Evolutionary conservation across 139 green algal species (phyloP).

Genomic region (Coelastrella sp.): DNA sequence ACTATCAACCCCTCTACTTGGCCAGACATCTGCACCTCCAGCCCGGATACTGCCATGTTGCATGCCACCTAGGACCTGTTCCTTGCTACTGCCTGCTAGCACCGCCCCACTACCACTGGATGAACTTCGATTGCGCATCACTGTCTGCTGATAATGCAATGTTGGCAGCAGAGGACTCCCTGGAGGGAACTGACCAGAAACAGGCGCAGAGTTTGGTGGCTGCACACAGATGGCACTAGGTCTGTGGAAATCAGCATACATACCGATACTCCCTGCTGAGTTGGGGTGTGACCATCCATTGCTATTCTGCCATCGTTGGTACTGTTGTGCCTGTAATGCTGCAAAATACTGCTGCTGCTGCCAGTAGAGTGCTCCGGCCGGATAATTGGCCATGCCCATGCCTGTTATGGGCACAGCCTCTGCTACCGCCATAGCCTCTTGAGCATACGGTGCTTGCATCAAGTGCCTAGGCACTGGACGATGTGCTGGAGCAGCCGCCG

Average conservation of each 20-base stretch:
- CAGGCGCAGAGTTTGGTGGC: constrained; percentile 16
- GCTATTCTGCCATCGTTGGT: neutral
- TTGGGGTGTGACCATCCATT: neutral
- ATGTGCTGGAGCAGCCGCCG: constrained; percentile 12
- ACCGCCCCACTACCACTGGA: neutral
- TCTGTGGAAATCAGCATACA: neutral
- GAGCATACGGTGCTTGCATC: too few relatives aligned
- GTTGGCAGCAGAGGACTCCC: constrained; percentile 44
- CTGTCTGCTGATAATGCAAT: constrained; percentile 47
- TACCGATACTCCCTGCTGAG: neutral
- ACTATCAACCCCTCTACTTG: neutral
- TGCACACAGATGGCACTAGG: neutral
- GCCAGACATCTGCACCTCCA: constrained; percentile 25
- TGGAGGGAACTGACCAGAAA: neutral
- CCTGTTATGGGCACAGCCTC: too few relatives aligned
- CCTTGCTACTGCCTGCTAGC: neutral
- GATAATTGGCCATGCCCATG: too few relatives aligned
- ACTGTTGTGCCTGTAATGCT: neutral
- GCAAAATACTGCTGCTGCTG: neutral
- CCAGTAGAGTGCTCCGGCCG: neutral
- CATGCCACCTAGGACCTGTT: too few relatives aligned
- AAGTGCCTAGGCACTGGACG: too few relatives aligned
- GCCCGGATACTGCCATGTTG: neutral
- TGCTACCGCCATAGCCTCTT: too few relatives aligned
- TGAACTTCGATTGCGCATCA: constrained; percentile 40